Conservation (phyloP, 768 basidiomycete genomes). For the Lactarius pseudohatsudake region DNA sequence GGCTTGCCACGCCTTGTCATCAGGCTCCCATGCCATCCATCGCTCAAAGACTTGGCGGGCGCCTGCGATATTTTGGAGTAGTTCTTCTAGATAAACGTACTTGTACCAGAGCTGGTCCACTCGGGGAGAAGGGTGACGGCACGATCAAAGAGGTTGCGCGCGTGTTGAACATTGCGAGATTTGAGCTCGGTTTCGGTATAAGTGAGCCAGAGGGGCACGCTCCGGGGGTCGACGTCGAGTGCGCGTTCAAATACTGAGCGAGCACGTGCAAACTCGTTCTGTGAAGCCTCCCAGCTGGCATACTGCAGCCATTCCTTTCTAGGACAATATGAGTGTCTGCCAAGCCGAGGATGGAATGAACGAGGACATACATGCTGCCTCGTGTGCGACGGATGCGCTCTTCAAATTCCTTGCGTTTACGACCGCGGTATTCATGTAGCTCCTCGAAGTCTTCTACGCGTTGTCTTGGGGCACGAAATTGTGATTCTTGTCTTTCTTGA, state of each 20-base stretch:
- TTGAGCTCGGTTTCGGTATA: conserved; percentile 99
- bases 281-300: conserved; percentile 90
- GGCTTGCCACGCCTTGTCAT: conserved; percentile 99
- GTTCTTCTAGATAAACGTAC: conserved; percentile 97
- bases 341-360: conserved; percentile 3
- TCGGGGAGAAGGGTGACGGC: conserved; percentile 92
- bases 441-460: conserved; percentile 95
- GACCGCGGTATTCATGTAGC: conserved; percentile 83
- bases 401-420: conserved; percentile 94
- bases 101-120: conserved; percentile 99
- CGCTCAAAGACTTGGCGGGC: conserved; percentile 97
- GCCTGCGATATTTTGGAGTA: conserved; percentile 93
- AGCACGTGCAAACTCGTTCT: conserved; percentile 94
- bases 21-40: conserved; percentile 99
- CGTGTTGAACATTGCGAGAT: conserved; percentile 94
- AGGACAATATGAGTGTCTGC: conserved; percentile 19
- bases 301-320: conserved; percentile 89
- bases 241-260: conserved; percentile 97
- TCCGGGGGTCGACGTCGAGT: conserved; percentile 89
- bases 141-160: conserved; percentile 95
- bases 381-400: conserved; percentile 79
- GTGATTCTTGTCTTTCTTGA: conserved; percentile 94
- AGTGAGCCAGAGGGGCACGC: conserved; percentile 88
- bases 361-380: conserved; percentile 65
- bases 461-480: conserved; percentile 90